These are phyloP conservation scores for Pseudogymnoascus sp. DNA, from an alignment of 2,329 filamentous ascomycete species.

Conservation along the genomic window DNA sequence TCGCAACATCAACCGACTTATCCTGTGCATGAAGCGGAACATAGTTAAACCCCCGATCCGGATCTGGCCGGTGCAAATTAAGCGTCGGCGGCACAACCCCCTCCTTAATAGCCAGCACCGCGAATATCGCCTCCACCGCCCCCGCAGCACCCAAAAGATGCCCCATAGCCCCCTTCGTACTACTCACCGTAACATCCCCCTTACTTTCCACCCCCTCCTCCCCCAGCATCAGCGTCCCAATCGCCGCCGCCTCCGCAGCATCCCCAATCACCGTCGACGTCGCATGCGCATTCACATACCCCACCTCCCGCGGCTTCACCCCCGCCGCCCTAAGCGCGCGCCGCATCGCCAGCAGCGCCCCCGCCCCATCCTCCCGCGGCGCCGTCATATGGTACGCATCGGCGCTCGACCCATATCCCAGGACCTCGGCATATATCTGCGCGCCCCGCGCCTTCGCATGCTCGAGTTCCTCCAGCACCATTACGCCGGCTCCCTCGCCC, in stretches of 20 bases:
- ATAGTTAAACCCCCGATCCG: constrained; percentile 67
- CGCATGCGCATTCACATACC: constrained; percentile 94
- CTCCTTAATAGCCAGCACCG: constrained; percentile 69
- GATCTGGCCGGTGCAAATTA: constrained; percentile 63
- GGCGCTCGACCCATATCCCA: constrained; percentile 81
- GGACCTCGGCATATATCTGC: constrained; percentile 78
- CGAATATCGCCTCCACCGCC: constrained; percentile 81
- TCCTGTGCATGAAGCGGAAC: constrained; percentile 66
- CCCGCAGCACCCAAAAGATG: constrained; percentile 89
- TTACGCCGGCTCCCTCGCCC: constrained; percentile 79
- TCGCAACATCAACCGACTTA: constrained; percentile 60
- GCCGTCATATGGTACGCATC: constrained; percentile 94
- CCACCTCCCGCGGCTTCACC: constrained; percentile 61
- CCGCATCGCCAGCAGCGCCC: constrained; percentile 79
- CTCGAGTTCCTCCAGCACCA: constrained; percentile 82
- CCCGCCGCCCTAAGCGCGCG: constrained; percentile 67
- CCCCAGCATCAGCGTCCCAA: constrained; percentile 68
- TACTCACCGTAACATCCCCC: constrained; percentile 70
- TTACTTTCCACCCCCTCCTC: constrained; percentile 57
- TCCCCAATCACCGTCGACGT: constrained; percentile 84
- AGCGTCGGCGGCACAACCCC: constrained; percentile 76
- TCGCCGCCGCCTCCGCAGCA: constrained; percentile 77
- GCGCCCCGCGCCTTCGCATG: constrained; percentile 77
- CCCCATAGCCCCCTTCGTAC: constrained; percentile 87
- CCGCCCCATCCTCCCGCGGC: constrained; percentile 72